Base-by-base conservation (phyloP, 1,284 basidiomycete genomes). In the Rhodotorula glutinis region DNA sequence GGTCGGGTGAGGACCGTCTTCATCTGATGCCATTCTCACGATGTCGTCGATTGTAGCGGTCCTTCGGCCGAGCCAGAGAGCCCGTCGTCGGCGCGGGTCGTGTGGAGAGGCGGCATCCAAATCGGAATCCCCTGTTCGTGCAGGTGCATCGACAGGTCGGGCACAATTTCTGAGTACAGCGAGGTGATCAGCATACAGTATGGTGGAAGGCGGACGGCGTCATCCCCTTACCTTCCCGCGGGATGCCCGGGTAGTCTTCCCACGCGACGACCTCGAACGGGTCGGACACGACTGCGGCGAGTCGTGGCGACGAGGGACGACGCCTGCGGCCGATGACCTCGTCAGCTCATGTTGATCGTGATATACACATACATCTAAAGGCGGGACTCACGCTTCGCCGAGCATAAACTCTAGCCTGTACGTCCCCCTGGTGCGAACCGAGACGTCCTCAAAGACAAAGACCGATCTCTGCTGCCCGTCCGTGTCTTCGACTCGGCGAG, bases 371-470 rank as follows among this genome's bases (percentile, higher is more conserved):
- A n/a, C n/a, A n/a, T n/a, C n/a, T n/a, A n/a, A n/a, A n/a, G n/a
- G n/a, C 5, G 17, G 16, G 33, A 83, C 88, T 82, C 79, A 88
- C 92, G 86, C 86, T 72, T 88, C 87, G 72, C 91, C 82, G 54
- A 94, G 82, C 23, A 84, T 86, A 61, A 93, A 84, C 58, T 86
- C 85, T 54, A 95, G 82, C 72, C 86, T 84, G 79, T 88, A 95
- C 21, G 82, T 83, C 21, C 92, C 92, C 40, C 84, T 82, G 80
- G 84, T 85, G 19, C 89, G 84, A 63, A 95, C 85, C 76, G 89
- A 90, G 72, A 91, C 88, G 78, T 95, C 92, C 13, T 92, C 88
- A 76, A 94, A 95, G 59, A 92, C 81, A 76, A 95, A 93, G 78
- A 89, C 93, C 44, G 90, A 81, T 13, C 90, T 89, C 71, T 83